Evolutionary conservation across 208 protist genomes (phyloP), one percentile per base, ranked within the genome.

Genomic region (Perkinsela sp.): DNA sequence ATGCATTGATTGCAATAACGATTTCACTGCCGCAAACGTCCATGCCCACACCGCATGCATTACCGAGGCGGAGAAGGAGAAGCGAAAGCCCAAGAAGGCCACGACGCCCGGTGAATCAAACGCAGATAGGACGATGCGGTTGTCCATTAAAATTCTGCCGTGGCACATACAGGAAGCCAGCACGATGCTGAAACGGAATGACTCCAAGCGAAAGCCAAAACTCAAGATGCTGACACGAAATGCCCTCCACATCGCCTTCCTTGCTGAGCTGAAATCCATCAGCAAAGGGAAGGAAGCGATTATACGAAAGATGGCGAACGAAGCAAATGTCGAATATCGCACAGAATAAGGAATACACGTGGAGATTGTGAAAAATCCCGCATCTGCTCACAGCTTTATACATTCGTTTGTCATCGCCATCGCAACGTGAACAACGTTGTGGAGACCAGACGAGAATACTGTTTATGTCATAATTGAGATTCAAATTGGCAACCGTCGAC

Each of bases 1-100:
- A 48, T 93, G 87, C 70, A 81, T 93, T 2, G 87, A 93, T 70
- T 93, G 87, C 76, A 93, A 90, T 81, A 69, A 79, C 29, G 69
- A 80, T 16, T 93, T 93, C 67, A 76, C 86, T 65, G 40, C 80
- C 0, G 32, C 83, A 16, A 81, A 75, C 30, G 74, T 93, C 66
- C 84, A 85, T 67, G 66, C n/a, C 0, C 87, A 93, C 76, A 89
- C 80, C 0, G 76, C 80, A 0, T 93, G 87, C 69, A 73, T 93
- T 2, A 83, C 74, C 0, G 85, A 93, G 69, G 77, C 77, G 2
- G 75, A 90, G 48, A 89, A 90, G 76, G 90, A 93, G 68, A 80
- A 89, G 68, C 85, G 87, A 1, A 80, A 83, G 71, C 40, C 40
- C 40, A 22, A 6, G 13, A 57, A 57, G 40, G 13, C 13, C 40